These are phyloP conservation scores for Microbotryum silenes-acaulis DNA, from an alignment of 1,284 basidiomycete genomes.

Conservation along the genomic window DNA sequence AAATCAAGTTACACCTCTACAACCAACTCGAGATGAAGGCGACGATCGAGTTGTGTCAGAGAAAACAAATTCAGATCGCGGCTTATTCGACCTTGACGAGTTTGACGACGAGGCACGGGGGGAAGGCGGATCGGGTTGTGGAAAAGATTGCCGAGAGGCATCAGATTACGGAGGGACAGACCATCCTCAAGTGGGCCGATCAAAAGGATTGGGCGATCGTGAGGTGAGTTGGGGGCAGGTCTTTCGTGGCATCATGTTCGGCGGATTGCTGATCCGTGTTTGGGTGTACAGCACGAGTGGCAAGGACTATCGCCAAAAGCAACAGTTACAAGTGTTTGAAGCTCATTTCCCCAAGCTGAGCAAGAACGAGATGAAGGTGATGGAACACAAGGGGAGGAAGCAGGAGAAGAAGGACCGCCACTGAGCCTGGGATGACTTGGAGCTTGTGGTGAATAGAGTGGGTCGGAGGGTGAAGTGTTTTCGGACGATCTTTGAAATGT, in stretches of 20 bases:
- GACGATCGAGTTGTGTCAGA: constrained; percentile 14
- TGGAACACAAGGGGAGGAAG: constrained; percentile 1
- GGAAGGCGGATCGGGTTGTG: constrained; percentile 12
- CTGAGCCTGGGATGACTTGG: too few relatives aligned
- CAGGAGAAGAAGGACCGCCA: too few relatives aligned
- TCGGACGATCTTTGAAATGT: too few relatives aligned
- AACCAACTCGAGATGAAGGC: constrained; percentile 15
- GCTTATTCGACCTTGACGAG: constrained; percentile 27
- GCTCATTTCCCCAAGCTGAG: constrained; percentile 10
- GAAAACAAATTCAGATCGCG: constrained; percentile 20
- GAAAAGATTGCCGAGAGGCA: constrained; percentile 3
- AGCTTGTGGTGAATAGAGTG: too few relatives aligned
- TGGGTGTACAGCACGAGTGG: constrained; percentile 12
- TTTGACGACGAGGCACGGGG: constrained; percentile 11
- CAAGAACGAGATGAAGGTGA: constrained; percentile 7
- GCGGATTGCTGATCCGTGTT: background rate
- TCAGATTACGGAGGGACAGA: constrained; percentile 14
- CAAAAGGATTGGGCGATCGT: constrained; percentile 22
- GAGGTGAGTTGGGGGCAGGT: constrained; percentile 4
- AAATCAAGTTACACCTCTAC: constrained; percentile 32
- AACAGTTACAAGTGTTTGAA: constrained; percentile 18
- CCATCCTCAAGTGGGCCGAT: constrained; percentile 17
- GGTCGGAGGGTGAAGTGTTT: too few relatives aligned
- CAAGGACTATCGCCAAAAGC: constrained; percentile 12
- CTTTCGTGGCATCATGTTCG: background rate